phyloP scores from a whole-genome alignment of 2,329 filamentous ascomycete genomes.

The Aaosphaeria arxii region DNA sequence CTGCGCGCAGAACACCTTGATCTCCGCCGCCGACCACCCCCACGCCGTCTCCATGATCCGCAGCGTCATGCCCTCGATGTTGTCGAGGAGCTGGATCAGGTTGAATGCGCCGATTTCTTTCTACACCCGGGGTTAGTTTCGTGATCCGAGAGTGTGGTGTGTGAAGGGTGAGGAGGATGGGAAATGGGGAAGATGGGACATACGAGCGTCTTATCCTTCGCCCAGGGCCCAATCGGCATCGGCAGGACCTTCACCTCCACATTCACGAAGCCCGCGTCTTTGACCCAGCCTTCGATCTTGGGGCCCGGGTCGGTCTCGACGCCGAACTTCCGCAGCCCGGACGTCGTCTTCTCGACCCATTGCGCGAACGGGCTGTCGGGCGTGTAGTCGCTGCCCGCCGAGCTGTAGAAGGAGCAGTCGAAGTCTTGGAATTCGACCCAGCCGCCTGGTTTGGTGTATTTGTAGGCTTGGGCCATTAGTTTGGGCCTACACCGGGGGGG shows the following conservation, averaged over 20 bases:
- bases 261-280: conserved; percentile 21
- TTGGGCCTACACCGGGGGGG: conserved; percentile 8
- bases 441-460: conserved; percentile 37
- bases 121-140: conserved; percentile 1
- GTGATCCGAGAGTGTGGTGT: background rate
- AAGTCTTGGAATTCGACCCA: conserved; percentile 34
- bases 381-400: conserved; percentile 11
- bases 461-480: conserved; percentile 22
- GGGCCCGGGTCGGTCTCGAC: conserved; percentile 40
- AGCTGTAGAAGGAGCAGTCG: conserved; percentile 19
- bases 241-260: conserved; percentile 14
- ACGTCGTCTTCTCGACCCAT: conserved; percentile 25
- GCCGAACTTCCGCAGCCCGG: conserved; percentile 39
- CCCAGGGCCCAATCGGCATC: conserved; percentile 21
- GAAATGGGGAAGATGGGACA: background rate
- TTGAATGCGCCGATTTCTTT: conserved; percentile 27
- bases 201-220: conserved; percentile 20
- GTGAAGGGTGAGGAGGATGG: background rate
- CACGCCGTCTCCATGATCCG: conserved; percentile 10
- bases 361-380: conserved; percentile 9
- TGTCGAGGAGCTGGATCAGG: conserved; percentile 20
- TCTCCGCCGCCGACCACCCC: conserved; percentile 18
- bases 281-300: conserved; percentile 19
- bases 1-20: conserved; percentile 21
- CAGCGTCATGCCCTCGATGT: conserved; percentile 20